Percentiles rank a stretch among this genome's conserved stretches.
phyloP scores from a whole-genome alignment of 2,329 filamentous ascomycete species.

The Phaeoacremonium minimum region DNA sequence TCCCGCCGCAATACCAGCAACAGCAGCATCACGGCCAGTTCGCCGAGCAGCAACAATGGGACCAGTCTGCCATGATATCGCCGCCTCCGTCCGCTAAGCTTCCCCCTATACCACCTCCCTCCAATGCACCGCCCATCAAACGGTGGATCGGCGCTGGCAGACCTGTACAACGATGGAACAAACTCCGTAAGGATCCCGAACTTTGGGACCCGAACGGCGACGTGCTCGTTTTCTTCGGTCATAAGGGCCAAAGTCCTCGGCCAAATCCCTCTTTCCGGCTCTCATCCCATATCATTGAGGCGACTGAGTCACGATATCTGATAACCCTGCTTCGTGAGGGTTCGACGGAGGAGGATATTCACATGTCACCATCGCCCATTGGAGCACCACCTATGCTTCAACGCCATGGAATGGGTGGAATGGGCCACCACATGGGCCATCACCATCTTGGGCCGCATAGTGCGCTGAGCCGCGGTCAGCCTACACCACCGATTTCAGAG shows the following conservation, averaged over 20 bases:
- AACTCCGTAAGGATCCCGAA: conserved; percentile 54
- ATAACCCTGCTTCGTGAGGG: conserved; percentile 50
- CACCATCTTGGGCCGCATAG: conserved; percentile 17
- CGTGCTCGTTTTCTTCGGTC: conserved; percentile 51
- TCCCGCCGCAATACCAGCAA: conserved; percentile 7
- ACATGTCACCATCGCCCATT: conserved; percentile 36
- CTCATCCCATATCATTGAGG: conserved; percentile 54
- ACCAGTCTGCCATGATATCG: conserved; percentile 10
- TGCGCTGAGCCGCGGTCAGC: conserved; percentile 24
- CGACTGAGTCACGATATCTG: conserved; percentile 50
- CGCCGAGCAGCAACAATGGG: conserved; percentile 1
- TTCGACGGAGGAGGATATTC: conserved; percentile 41
- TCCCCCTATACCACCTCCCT: conserved; percentile 31
- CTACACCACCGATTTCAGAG: conserved; percentile 41
- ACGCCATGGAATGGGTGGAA: conserved; percentile 15
- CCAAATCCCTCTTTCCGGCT: conserved; percentile 52
- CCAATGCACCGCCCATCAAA: conserved; percentile 36
- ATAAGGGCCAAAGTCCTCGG: conserved; percentile 36
- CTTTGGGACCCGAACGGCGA: conserved; percentile 59
- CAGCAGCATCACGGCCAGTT: conserved; percentile 4
- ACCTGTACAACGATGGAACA: conserved; percentile 49
- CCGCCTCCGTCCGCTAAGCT: conserved; percentile 39
- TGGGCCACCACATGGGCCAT: conserved; percentile 12
- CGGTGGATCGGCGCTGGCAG: conserved; percentile 49
- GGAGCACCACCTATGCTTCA: conserved; percentile 34